Percentiles rank a stretch among this genome's conserved stretches.
Evolutionary conservation across 352 stramenopile genomes (phyloP).

Genomic region (Phytophthora multivora): DNA sequence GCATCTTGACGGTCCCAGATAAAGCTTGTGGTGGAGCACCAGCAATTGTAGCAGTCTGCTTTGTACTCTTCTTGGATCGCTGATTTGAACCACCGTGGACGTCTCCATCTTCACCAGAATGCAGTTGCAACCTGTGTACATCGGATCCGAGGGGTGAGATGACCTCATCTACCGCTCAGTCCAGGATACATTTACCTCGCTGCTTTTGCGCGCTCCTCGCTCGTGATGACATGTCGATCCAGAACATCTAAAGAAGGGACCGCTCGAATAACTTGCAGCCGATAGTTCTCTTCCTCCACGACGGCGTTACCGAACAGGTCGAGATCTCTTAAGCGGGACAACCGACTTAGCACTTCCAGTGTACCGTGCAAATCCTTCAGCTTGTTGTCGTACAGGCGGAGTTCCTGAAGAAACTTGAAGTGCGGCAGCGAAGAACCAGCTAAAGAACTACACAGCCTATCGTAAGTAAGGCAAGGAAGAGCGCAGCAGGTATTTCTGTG

Average conservation of each 20-base stretch:
- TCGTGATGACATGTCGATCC: constrained; percentile 80
- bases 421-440: constrained; percentile 46
- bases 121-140: constrained; percentile 21
- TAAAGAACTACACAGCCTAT: constrained; percentile 39
- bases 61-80: constrained; percentile 27
- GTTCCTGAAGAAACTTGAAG: constrained; percentile 86
- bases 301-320: constrained; percentile 87
- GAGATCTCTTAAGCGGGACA: constrained; percentile 74
- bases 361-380: constrained; percentile 71
- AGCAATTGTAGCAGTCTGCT: constrained; percentile 18
- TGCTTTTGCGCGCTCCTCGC: constrained; percentile 63
- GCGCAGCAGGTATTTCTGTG: neutral
- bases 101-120: constrained; percentile 20
- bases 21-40: constrained; percentile 49
- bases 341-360: constrained; percentile 50
- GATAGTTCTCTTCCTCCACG: constrained; percentile 85
- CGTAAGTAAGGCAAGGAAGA: neutral
- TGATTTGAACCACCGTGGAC: neutral
- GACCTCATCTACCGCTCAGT: neutral
- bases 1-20: constrained; percentile 72
- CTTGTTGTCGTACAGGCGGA: constrained; percentile 84
- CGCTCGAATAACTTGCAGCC: constrained; percentile 75
- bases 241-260: constrained; percentile 79
- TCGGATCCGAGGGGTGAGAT: neutral
- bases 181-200: constrained; percentile 22